A percentile compares a stretch with the other conserved stretches of the same genome.
Evolutionary conservation across 148 eudicot genomes (phyloP).

Genomic region (Vaccinium vitisidaea): DNA sequence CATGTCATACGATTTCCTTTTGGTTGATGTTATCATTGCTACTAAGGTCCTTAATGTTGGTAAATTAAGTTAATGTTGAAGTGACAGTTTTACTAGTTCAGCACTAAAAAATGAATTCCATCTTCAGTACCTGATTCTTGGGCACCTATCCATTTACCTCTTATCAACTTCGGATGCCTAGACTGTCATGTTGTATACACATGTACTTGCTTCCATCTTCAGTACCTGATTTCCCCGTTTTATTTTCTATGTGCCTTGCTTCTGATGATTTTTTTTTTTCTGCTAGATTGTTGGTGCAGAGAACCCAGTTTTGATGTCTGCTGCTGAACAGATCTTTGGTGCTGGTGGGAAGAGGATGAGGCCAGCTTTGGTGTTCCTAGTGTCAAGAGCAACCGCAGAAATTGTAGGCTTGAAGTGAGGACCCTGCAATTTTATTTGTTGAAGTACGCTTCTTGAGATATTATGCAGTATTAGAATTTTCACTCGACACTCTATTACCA

Average conservation of each 20-base stretch:
- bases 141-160: neutral
- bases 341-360: slow-evolving; percentile 99
- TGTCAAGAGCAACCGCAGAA: slow-evolving; percentile 47
- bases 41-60: neutral
- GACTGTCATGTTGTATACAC: neutral
- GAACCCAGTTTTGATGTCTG: slow-evolving; percentile 54
- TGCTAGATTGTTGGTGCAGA: slow-evolving; percentile 71
- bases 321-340: slow-evolving; percentile 92
- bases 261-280: slow-evolving; percentile 35
- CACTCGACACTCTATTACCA: slow-evolving; percentile 31
- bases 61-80: neutral
- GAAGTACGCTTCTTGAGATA: neutral
- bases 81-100: neutral
- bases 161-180: slow-evolving; percentile 14
- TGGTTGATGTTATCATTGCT: neutral
- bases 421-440: slow-evolving; percentile 9
- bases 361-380: slow-evolving; percentile 71
- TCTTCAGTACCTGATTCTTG: neutral
- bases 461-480: neutral
- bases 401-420: slow-evolving; percentile 71
- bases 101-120: neutral
- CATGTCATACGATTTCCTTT: no score
- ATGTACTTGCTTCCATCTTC: no score
- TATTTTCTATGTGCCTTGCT: neutral
- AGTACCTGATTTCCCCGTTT: neutral